Evolutionary conservation across 768 basidiomycete species (phyloP).

Genomic region (Peribolospora baueri): DNA sequence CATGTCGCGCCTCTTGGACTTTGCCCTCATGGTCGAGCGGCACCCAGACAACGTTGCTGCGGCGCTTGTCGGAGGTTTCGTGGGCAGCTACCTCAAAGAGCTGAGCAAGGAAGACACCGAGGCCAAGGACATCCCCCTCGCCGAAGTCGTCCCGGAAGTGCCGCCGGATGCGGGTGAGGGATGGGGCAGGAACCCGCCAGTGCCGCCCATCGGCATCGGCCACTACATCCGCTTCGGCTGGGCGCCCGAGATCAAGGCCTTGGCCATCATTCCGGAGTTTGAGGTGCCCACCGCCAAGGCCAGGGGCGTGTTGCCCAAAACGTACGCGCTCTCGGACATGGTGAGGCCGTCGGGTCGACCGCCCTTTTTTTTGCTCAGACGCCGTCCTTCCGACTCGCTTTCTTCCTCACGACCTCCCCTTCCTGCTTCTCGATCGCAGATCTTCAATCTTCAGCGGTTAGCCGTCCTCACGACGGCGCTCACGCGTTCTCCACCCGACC

Average conservation of each 20-base stretch:
- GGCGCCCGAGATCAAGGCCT: conserved; percentile 58
- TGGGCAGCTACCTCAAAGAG: conserved; percentile 82
- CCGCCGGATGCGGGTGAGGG: conserved; percentile 66
- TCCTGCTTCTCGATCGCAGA: conserved; percentile 26
- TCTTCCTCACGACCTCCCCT: neutral
- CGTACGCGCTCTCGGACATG: conserved; percentile 71
- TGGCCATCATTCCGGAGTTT: conserved; percentile 84
- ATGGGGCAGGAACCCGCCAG: conserved; percentile 73
- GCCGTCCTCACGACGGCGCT: conserved; percentile 91
- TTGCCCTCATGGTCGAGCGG: conserved; percentile 93
- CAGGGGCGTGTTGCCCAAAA: conserved; percentile 56
- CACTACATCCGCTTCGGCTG: conserved; percentile 80
- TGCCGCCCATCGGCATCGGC: conserved; percentile 71
- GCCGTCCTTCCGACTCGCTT: neutral
- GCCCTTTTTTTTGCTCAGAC: neutral
- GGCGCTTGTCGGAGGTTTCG: conserved; percentile 85
- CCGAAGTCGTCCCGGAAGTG: conserved; percentile 88
- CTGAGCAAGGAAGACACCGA: conserved; percentile 54
- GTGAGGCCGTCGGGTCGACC: conserved; percentile 26
- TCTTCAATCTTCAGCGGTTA: conserved; percentile 89
- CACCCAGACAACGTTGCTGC: conserved; percentile 99
- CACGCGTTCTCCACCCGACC: conserved; percentile 67
- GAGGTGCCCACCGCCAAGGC: conserved; percentile 92
- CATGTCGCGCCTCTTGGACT: conserved; percentile 57
- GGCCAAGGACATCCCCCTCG: conserved; percentile 72